phyloP scores from a whole-genome alignment of 192 early-diverging fungal species.

The Podila epicladia region DNA sequence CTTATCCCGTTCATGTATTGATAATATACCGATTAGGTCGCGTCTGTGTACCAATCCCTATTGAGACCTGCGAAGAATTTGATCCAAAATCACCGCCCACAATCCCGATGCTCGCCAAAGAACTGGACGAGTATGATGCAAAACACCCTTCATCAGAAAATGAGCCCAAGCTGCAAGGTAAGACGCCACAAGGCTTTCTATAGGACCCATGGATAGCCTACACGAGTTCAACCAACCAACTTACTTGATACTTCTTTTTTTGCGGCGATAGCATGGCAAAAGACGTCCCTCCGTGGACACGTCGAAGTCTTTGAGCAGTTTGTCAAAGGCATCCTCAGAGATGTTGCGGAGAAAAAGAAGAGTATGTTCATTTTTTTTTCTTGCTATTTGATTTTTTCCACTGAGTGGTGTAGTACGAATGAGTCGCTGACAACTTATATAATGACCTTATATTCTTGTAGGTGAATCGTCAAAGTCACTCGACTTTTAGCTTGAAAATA shows the following conservation, averaged over 20 bases:
- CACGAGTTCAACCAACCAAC: not conserved
- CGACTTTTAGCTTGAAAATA: conserved; percentile 10
- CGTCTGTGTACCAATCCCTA: conserved; percentile 94
- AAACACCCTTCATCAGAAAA: conserved; percentile 5
- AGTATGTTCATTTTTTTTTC: conserved; percentile 36
- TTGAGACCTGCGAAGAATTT: conserved; percentile 80
- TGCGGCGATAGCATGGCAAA: conserved; percentile 53
- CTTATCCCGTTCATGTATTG: not conserved
- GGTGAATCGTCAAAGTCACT: conserved; percentile 15
- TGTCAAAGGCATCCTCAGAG: conserved; percentile 58
- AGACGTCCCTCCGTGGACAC: conserved; percentile 67
- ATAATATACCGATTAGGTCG: conserved; percentile 58
- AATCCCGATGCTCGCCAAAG: conserved; percentile 69
- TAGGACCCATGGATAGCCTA: not conserved
- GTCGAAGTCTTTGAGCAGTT: conserved; percentile 76
- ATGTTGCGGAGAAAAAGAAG: conserved; percentile 46
- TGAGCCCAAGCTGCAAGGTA: conserved; percentile 53
- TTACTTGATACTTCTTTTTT: not conserved
- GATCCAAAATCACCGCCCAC: conserved; percentile 86
- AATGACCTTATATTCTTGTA: not conserved
- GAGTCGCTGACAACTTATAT: no score
- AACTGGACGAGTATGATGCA: conserved; percentile 64
- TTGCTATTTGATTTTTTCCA: no score
- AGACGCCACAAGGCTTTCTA: not conserved
- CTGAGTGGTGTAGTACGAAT: no score